Evolutionary conservation across 768 basidiomycete species (phyloP).

Genomic region (Aureoboletus auriporus): DNA sequence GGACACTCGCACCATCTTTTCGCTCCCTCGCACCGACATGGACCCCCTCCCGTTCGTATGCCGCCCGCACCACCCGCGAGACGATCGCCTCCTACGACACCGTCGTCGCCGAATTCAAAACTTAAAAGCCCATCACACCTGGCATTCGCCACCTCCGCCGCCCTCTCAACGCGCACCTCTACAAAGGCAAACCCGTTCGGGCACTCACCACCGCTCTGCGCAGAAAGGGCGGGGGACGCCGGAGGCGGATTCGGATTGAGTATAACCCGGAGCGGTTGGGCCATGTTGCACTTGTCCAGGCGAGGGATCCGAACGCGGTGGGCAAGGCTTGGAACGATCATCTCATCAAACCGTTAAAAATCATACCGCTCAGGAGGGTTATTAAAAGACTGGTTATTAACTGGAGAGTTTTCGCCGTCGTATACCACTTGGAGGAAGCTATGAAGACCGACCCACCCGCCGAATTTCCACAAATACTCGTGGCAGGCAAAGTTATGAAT

Average conservation of each 20-base stretch:
- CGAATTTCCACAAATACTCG: too few relatives aligned
- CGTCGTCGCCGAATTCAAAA: conserved; percentile 69
- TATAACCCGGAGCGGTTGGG: conserved; percentile 93
- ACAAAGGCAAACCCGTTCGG: conserved; percentile 80
- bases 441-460: too few relatives aligned
- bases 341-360: too few relatives aligned
- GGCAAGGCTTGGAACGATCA: too few relatives aligned
- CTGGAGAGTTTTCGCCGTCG: too few relatives aligned
- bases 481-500: too few relatives aligned
- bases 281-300: conserved; percentile 87
- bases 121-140: conserved; percentile 85
- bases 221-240: conserved; percentile 88
- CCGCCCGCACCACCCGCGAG: conserved; percentile 30
- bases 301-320: conserved; percentile 48
- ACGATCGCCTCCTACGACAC: conserved; percentile 29
- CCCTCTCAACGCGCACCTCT: conserved; percentile 80
- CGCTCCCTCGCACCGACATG: not conserved
- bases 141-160: conserved; percentile 82
- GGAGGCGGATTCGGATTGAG: conserved; percentile 86
- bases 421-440: too few relatives aligned
- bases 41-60: conserved; percentile 28
- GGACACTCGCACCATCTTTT: conserved; percentile 9
- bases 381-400: too few relatives aligned
- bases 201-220: conserved; percentile 78
- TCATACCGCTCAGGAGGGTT: too few relatives aligned